phyloP scores from a whole-genome alignment of 2,329 filamentous ascomycete species.

The Penicillium sp. region DNA sequence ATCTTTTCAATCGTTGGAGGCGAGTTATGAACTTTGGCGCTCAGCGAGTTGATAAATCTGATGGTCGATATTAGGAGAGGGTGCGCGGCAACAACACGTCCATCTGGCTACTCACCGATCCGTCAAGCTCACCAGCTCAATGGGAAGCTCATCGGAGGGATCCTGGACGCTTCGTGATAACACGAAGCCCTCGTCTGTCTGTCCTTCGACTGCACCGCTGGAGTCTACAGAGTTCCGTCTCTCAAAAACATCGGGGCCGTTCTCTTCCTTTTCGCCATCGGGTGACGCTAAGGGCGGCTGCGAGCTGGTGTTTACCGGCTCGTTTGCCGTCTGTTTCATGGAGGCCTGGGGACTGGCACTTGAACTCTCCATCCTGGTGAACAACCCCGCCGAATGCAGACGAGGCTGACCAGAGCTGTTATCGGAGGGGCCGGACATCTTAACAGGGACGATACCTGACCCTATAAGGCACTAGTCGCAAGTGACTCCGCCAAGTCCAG shows the following conservation, averaged over 20 bases:
- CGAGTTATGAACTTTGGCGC: conserved; percentile 76
- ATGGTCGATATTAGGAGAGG: conserved; percentile 1
- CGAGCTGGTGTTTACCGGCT: conserved; percentile 23
- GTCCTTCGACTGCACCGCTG: conserved; percentile 27
- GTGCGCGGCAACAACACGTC: neutral
- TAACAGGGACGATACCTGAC: conserved; percentile 23
- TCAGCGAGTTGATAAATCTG: conserved; percentile 87
- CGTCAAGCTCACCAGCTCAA: conserved; percentile 84
- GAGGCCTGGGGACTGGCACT: conserved; percentile 22
- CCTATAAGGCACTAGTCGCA: conserved; percentile 21
- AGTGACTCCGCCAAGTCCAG: conserved; percentile 22
- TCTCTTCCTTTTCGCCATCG: conserved; percentile 24
- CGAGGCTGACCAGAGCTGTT: conserved; percentile 23
- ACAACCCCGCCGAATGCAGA: conserved; percentile 29
- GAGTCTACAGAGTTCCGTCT: conserved; percentile 36
- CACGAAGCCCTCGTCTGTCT: conserved; percentile 33
- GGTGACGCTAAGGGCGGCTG: conserved; percentile 20
- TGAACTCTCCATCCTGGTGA: conserved; percentile 32
- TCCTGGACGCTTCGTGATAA: conserved; percentile 49
- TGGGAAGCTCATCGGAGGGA: conserved; percentile 82
- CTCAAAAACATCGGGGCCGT: conserved; percentile 43
- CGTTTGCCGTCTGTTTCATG: conserved; percentile 25
- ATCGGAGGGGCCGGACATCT: conserved; percentile 22
- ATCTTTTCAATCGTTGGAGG: conserved; percentile 80
- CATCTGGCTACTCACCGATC: conserved; percentile 60